Conservation (phyloP, 2,329 filamentous ascomycete species). For the Claviceps sp. region DNA sequence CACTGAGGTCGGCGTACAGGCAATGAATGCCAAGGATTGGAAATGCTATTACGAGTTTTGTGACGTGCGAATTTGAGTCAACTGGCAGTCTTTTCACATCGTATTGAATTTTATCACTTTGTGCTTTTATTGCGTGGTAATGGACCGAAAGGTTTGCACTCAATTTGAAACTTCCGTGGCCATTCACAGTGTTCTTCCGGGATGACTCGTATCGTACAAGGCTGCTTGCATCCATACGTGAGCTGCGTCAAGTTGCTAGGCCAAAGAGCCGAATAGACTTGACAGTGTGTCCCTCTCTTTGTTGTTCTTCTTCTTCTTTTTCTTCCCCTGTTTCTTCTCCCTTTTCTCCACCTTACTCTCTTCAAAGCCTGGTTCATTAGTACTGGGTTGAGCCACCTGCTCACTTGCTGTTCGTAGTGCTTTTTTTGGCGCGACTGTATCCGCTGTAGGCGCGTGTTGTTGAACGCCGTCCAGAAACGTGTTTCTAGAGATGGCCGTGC, state of each 20-base stretch:
- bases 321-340: slow-evolving; percentile 23
- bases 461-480: slow-evolving; percentile 2
- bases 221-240: neutral
- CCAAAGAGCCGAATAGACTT: slow-evolving; percentile 52
- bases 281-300: slow-evolving; percentile 59
- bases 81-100: neutral
- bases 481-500: slow-evolving; percentile 17
- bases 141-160: neutral
- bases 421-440: neutral
- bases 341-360: slow-evolving; percentile 24
- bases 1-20: slow-evolving; percentile 13
- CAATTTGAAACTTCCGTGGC: neutral
- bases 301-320: slow-evolving; percentile 28
- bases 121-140: neutral
- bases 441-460: neutral
- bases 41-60: slow-evolving; percentile 14
- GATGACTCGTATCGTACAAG: neutral
- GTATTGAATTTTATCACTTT: neutral
- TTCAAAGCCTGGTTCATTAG: neutral
- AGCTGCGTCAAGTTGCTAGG: neutral
- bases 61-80: slow-evolving; percentile 4
- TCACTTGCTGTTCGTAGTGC: slow-evolving; percentile 1
- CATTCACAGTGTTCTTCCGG: neutral
- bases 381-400: neutral
- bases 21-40: slow-evolving; percentile 13